Evolutionary conservation across 352 stramenopile species (phyloP).

Genomic region (Phytophthora rubi): DNA sequence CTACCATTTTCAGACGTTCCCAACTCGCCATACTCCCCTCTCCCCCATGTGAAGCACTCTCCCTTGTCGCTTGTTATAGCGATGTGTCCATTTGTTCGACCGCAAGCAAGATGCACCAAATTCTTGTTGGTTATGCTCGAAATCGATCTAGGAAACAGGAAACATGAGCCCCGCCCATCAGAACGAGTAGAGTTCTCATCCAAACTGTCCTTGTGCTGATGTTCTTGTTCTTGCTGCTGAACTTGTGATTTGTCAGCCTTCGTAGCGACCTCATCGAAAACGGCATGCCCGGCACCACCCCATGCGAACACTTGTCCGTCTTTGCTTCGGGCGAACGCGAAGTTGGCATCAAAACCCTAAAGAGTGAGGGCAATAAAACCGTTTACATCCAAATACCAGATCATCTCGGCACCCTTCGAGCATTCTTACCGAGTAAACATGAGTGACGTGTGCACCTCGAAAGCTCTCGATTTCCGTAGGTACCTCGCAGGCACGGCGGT

Average conservation of each 20-base stretch:
- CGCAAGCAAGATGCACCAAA: slow-evolving; percentile 47
- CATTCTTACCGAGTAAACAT: slow-evolving; percentile 54
- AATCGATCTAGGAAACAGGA: slow-evolving; percentile 59
- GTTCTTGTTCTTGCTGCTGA: slow-evolving; percentile 11
- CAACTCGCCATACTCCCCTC: slow-evolving; percentile 65
- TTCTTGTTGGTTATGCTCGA: slow-evolving; percentile 31
- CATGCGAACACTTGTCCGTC: slow-evolving; percentile 88
- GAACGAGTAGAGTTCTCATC: neutral
- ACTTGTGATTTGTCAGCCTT: slow-evolving; percentile 4
- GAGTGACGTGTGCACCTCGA: slow-evolving; percentile 45
- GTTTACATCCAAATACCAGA: neutral
- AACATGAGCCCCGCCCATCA: slow-evolving; percentile 30
- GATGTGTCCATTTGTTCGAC: slow-evolving; percentile 56
- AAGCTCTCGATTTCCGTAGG: slow-evolving; percentile 69
- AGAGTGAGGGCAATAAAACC: neutral
- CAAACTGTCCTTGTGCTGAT: neutral
- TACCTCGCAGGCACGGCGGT: slow-evolving; percentile 40
- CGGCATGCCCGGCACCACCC: slow-evolving; percentile 73
- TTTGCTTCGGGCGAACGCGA: slow-evolving; percentile 82
- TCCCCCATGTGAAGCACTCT: slow-evolving; percentile 69
- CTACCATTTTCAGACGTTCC: slow-evolving; percentile 34
- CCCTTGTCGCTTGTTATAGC: slow-evolving; percentile 39
- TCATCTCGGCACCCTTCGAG: neutral
- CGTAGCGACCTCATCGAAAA: slow-evolving; percentile 33
- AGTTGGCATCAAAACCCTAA: slow-evolving; percentile 65